Evolutionary conservation across 1,139 yeast genomes (phyloP), one percentile per base, ranked within the genome.

Genomic region (Candida glucosophila): DNA sequence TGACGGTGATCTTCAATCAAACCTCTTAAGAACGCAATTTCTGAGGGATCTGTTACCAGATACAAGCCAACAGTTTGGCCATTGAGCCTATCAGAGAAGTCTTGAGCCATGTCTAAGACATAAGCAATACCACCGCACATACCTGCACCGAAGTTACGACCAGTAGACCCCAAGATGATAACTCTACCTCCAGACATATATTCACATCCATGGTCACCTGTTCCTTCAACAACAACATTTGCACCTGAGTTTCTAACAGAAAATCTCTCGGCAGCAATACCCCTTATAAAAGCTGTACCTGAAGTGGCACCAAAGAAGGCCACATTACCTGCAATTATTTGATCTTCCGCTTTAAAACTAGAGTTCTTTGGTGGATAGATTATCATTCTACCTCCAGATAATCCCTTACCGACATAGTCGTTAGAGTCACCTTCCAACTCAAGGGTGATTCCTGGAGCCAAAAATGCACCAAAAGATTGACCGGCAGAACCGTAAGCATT

Each of bases 171-270:
- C 41, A 90, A 71, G 28, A 90, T 85, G 49, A 90, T 83, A 34
- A 90, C 95, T 47, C 97, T 77, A 53, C 98, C 98, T 55, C 98
- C 97, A 45, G 97, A 86, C 98, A 90, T 90, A 64, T 90, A 90
- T 58, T 90, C 98, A 65, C 96, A 90, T 30, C 98, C 97, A 55
- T 90, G 96, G 52, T 88, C 96, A 65, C 98, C 98, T 37, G 85
- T 80, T 50, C 95, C 95, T 61, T 90, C 98, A 39, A 85, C 86
- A 37, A 90, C 97, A 39, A 94, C 92, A 33, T 79, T 80, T 22
- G 97, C 97, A 57, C 98, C 98, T 22, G 97, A 90, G 69, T 90
- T 90, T 67, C 98, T 81, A 32, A 90, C 98, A 12, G 94, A 95
- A 56, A 90, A 90, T 58, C 98, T 79, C 65, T 90, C 98, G 35